Conservation (phyloP, 768 basidiomycete genomes). For the Lactarius psammicola region DNA sequence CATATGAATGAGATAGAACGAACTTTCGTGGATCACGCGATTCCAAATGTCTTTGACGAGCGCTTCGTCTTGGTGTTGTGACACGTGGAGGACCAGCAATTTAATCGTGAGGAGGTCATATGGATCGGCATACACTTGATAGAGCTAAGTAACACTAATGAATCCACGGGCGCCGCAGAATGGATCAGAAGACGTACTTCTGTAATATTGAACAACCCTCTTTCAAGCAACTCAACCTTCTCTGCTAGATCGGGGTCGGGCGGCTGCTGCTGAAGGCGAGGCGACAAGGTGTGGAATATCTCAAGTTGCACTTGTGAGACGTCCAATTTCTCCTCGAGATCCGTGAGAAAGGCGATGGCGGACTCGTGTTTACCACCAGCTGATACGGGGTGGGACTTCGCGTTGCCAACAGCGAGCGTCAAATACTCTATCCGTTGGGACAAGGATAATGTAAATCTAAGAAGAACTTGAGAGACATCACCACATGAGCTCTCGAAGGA, state of each 20-base stretch:
- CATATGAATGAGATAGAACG: conserved; percentile 29
- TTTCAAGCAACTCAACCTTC: conserved; percentile 57
- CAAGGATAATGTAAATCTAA: conserved; percentile 65
- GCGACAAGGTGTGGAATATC: conserved; percentile 65
- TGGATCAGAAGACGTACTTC: conserved; percentile 56
- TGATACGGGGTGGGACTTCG: conserved; percentile 89
- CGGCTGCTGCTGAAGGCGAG: conserved; percentile 53
- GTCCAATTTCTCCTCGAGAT: conserved; percentile 93
- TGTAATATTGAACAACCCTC: conserved; percentile 71
- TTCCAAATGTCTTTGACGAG: conserved; percentile 87
- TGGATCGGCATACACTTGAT: conserved; percentile 82
- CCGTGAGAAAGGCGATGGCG: conserved; percentile 93
- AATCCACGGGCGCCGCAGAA: conserved; percentile 3
- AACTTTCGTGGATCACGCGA: conserved; percentile 79
- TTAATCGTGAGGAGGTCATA: conserved; percentile 82
- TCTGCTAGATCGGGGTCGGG: conserved; percentile 55
- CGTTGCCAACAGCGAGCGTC: conserved; percentile 91
- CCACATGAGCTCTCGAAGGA: not conserved
- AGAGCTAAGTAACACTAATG: conserved; percentile 56
- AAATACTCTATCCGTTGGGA: conserved; percentile 85
- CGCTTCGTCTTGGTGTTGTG: conserved; percentile 85
- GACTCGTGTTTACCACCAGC: conserved; percentile 75
- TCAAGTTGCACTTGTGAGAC: conserved; percentile 98
- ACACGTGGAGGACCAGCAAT: conserved; percentile 88
- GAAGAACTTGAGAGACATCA: conserved; percentile 1